Evolutionary conservation across 1,284 basidiomycete species (phyloP).

Genomic region (Bjerkandera adusta): DNA sequence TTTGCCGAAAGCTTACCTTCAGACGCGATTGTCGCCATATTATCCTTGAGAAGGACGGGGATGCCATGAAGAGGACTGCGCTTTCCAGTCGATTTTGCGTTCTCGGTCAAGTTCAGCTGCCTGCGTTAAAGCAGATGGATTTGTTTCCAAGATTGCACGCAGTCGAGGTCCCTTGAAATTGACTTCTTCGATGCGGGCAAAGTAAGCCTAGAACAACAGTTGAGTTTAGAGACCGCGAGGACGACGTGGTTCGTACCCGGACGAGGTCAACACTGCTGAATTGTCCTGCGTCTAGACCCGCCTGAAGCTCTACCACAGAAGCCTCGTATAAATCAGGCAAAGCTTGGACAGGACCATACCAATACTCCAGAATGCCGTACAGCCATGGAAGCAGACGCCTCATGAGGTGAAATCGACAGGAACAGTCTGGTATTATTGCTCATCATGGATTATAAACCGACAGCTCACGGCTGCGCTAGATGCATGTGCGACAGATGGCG

Average conservation of each 20-base stretch:
- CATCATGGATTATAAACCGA: too few species aligned
- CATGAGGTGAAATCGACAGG: background rate
- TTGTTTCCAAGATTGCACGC: slow-evolving; percentile 62
- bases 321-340: slow-evolving; percentile 66
- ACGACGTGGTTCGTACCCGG: slow-evolving; percentile 50
- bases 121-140: slow-evolving; percentile 55
- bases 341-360: background rate
- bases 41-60: slow-evolving; percentile 66
- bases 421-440: too few species aligned
- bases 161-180: slow-evolving; percentile 61
- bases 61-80: slow-evolving; percentile 67
- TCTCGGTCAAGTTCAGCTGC: slow-evolving; percentile 56
- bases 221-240: too few species aligned
- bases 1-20: slow-evolving; percentile 40
- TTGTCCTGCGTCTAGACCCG: slow-evolving; percentile 37
- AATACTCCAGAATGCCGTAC: background rate
- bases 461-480: too few species aligned
- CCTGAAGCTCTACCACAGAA: slow-evolving; percentile 50
- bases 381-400: background rate
- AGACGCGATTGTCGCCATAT: slow-evolving; percentile 47
- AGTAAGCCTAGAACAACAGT: slow-evolving; percentile 46
- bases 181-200: slow-evolving; percentile 69
- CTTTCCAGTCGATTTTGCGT: slow-evolving; percentile 39
- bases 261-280: slow-evolving; percentile 68
- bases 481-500: too few species aligned